Conservation (phyloP, 1,139 yeast genomes). For the Entelexis sorbosivorans region DNA sequence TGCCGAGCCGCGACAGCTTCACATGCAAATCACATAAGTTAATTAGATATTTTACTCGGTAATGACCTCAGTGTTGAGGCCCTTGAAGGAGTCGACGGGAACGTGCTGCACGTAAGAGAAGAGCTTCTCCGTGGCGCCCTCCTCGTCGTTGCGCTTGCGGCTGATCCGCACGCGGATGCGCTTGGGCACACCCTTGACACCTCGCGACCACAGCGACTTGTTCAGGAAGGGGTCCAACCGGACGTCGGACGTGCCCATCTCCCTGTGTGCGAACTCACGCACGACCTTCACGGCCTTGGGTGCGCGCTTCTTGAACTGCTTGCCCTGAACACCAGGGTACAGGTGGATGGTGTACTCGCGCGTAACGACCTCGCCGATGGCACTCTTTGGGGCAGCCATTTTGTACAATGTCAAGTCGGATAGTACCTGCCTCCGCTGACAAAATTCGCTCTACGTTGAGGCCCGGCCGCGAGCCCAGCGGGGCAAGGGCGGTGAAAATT, state of each 20-base stretch:
- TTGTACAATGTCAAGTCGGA: conserved; percentile 8
- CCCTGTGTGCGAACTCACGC: conserved; percentile 96
- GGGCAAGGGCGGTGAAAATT: conserved; percentile 4
- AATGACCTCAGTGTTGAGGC: conserved; percentile 94
- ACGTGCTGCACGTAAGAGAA: conserved; percentile 98
- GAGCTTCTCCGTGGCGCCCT: conserved; percentile 96
- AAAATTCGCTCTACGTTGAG: conserved; percentile 7
- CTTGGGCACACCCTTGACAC: conserved; percentile 98
- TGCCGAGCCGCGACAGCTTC: neutral
- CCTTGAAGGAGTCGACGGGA: conserved; percentile 87
- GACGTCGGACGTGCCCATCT: conserved; percentile 98
- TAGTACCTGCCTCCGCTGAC: conserved; percentile 6
- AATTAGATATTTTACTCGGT: conserved; percentile 24
- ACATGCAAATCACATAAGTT: conserved; percentile 17
- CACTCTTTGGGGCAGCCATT: conserved; percentile 41
- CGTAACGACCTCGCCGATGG: conserved; percentile 98
- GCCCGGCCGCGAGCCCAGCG: neutral
- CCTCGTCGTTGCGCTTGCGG: conserved; percentile 99
- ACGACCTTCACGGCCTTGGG: conserved; percentile 99
- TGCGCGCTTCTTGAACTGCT: conserved; percentile 98
- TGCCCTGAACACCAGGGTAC: conserved; percentile 99
- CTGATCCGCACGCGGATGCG: conserved; percentile 98
- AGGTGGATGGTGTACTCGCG: conserved; percentile 99
- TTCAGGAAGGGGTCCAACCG: conserved; percentile 98
- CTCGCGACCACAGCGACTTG: conserved; percentile 99